Evolutionary conservation across 768 basidiomycete species (phyloP).

Genomic region (Naematelia encephala): DNA sequence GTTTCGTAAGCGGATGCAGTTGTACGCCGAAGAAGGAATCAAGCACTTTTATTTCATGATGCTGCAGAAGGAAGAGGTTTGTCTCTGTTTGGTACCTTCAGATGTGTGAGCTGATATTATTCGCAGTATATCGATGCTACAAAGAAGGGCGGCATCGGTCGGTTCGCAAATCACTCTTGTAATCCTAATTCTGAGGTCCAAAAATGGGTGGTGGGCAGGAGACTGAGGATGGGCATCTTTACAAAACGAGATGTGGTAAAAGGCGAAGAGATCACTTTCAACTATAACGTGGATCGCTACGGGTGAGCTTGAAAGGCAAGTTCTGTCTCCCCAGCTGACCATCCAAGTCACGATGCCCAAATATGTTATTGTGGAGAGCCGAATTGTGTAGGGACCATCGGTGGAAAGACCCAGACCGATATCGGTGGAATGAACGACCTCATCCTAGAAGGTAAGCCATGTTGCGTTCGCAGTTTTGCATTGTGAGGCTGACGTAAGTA

Average conservation of each 20-base stretch:
- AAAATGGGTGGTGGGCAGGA: conserved; percentile 88
- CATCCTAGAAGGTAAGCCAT: conserved; percentile 74
- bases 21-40: conserved; percentile 88
- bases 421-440: conserved; percentile 90
- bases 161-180: conserved; percentile 97
- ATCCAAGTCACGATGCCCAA: conserved; percentile 81
- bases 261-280: conserved; percentile 92
- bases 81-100: conserved; percentile 28
- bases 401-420: conserved; percentile 98
- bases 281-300: conserved; percentile 99
- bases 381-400: conserved; percentile 92
- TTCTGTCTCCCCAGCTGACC: not conserved
- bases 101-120: not conserved
- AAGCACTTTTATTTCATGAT: conserved; percentile 99
- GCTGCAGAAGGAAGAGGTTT: conserved; percentile 93
- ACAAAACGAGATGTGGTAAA: conserved; percentile 68
- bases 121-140: conserved; percentile 92
- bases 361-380: conserved; percentile 91
- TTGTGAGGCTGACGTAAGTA: conserved; percentile 42
- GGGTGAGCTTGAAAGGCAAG: conserved; percentile 61
- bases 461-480: not conserved
- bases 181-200: conserved; percentile 97
- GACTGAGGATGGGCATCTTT: conserved; percentile 96
- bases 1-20: conserved; percentile 90
- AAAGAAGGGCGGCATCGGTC: conserved; percentile 90